These are phyloP conservation scores for Alternaria sp. DNA, from an alignment of 2,329 filamentous ascomycete genomes.

Conservation along the genomic window DNA sequence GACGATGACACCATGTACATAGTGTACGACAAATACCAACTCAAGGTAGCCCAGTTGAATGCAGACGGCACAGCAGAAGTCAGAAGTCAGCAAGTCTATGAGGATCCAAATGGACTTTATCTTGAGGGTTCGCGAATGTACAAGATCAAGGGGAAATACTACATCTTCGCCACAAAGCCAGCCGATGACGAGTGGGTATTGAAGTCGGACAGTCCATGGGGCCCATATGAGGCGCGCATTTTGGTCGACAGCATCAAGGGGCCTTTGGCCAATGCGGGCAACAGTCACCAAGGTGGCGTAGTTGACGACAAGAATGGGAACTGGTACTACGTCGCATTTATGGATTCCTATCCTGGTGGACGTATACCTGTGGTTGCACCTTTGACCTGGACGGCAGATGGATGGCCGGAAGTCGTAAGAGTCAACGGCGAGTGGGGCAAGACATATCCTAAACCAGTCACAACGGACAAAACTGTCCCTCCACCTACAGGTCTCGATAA, in stretches of 20 bases:
- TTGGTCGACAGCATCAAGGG: slow-evolving; percentile 56
- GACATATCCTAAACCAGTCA: slow-evolving; percentile 52
- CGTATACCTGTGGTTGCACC: slow-evolving; percentile 67
- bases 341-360: slow-evolving; percentile 65
- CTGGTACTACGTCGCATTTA: slow-evolving; percentile 69
- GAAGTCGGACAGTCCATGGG: slow-evolving; percentile 61
- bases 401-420: slow-evolving; percentile 59
- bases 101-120: slow-evolving; percentile 45
- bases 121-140: slow-evolving; percentile 67
- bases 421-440: slow-evolving; percentile 60
- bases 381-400: slow-evolving; percentile 61
- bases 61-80: slow-evolving; percentile 59
- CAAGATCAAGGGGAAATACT: slow-evolving; percentile 65
- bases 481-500: slow-evolving; percentile 55
- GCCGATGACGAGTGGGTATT: slow-evolving; percentile 60
- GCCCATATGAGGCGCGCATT: slow-evolving; percentile 60
- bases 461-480: slow-evolving; percentile 43
- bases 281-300: slow-evolving; percentile 65
- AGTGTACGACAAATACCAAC: slow-evolving; percentile 61
- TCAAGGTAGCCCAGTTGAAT: slow-evolving; percentile 63
- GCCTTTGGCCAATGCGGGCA: slow-evolving; percentile 58
- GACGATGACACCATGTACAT: slow-evolving; percentile 69
- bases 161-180: slow-evolving; percentile 62
- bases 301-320: slow-evolving; percentile 61
- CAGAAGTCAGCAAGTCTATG: slow-evolving; percentile 57